These are phyloP conservation scores for Lactuca saligna DNA, from an alignment of 129 eudicot species.

Conservation along the genomic window DNA sequence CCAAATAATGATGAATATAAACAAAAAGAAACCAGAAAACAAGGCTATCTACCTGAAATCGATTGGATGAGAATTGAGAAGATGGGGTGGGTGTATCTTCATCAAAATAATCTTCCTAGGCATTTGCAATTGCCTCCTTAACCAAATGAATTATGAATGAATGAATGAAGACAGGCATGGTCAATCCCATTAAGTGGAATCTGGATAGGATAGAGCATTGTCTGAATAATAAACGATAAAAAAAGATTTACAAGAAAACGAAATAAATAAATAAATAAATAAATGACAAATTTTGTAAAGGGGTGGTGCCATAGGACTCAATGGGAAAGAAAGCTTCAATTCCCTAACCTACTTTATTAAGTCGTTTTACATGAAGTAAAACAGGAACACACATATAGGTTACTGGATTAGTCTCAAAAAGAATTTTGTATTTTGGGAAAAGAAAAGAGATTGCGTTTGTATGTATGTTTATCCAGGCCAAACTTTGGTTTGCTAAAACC, in stretches of 20 bases:
- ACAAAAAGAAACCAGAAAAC: not conserved
- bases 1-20: slow-evolving; percentile 16
- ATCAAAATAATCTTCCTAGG: slow-evolving; percentile 13
- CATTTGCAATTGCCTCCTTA: slow-evolving; percentile 17
- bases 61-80: slow-evolving; percentile 10
- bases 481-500: not conserved
- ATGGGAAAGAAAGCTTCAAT: not conserved
- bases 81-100: not conserved
- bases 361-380: too few relatives aligned
- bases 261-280: too few relatives aligned
- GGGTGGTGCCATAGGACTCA: not conserved
- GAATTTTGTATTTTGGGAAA: slow-evolving; percentile 12
- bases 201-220: not conserved
- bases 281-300: too few relatives aligned
- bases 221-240: not conserved
- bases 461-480: not conserved
- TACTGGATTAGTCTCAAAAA: not conserved
- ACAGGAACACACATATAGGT: not conserved
- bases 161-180: slow-evolving; percentile 21
- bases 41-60: slow-evolving; percentile 21
- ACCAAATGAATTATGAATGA: slow-evolving; percentile 14
- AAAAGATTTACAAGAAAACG: not conserved
- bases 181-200: not conserved
- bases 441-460: slow-evolving; percentile 3
- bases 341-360: not conserved